phyloP scores from a whole-genome alignment of 2,329 filamentous ascomycete species.

The Colletotrichum endophyticum region DNA sequence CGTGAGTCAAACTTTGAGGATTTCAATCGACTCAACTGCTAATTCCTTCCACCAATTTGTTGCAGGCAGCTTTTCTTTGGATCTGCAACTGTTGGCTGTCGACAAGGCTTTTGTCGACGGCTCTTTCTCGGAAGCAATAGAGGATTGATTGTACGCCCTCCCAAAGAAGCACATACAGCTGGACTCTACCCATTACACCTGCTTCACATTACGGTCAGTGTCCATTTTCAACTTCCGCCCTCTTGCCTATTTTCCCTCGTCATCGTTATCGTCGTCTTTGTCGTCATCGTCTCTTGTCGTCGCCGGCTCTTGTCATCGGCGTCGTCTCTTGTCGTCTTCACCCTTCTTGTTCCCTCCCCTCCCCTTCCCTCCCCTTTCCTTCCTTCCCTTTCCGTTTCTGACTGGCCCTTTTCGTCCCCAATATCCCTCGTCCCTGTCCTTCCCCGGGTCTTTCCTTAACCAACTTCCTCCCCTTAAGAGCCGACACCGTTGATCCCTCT shows the following conservation, averaged over 20 bases:
- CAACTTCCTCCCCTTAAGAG: background rate
- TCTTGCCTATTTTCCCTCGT: background rate
- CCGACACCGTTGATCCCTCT: background rate
- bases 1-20: background rate
- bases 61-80: background rate
- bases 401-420: background rate
- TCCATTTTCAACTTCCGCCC: background rate
- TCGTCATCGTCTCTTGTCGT: background rate
- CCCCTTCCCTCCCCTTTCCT: background rate
- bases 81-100: background rate
- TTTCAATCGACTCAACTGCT: background rate
- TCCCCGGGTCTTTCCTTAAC: rapidly evolving
- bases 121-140: background rate
- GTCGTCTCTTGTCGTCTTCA: background rate
- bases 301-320: background rate
- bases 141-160: background rate
- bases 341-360: background rate
- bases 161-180: background rate
- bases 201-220: background rate
- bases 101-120: background rate
- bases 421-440: background rate
- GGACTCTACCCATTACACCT: background rate
- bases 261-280: background rate
- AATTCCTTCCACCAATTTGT: background rate
- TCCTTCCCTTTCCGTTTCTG: background rate